These are phyloP conservation scores for Claviceps africana DNA, from an alignment of 2,329 filamentous ascomycete species.

Conservation along the genomic window DNA sequence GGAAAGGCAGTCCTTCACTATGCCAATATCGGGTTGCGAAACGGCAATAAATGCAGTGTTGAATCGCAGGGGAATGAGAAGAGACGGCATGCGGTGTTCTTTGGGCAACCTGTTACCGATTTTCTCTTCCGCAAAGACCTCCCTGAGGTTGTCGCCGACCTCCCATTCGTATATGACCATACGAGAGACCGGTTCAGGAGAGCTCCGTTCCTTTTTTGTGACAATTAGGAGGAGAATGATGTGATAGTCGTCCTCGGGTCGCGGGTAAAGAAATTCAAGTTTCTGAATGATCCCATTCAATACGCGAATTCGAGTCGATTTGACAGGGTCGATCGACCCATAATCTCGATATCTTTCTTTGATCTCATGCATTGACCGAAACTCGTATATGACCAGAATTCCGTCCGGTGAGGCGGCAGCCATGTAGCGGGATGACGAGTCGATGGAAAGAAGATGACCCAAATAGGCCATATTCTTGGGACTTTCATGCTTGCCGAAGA, in stretches of 20 bases:
- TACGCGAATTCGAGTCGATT: conserved; percentile 25
- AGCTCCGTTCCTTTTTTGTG: conserved; percentile 25
- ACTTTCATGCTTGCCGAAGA: conserved; percentile 43
- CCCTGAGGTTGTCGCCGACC: conserved; percentile 30
- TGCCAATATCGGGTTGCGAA: conserved; percentile 42
- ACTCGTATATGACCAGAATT: conserved; percentile 56
- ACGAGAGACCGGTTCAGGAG: conserved; percentile 23
- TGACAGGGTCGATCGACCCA: conserved; percentile 44
- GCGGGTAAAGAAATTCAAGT: conserved; percentile 73
- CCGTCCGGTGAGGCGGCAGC: conserved; percentile 59
- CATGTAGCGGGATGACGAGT: conserved; percentile 56
- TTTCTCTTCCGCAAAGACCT: conserved; percentile 32
- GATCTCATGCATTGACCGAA: conserved; percentile 42
- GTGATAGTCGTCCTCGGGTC: conserved; percentile 48
- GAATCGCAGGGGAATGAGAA: conserved; percentile 59
- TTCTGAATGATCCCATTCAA: conserved; percentile 67
- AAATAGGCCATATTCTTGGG: conserved; percentile 44
- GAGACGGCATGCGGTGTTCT: conserved; percentile 45
- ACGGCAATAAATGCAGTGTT: conserved; percentile 58
- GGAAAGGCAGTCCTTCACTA: conserved; percentile 40
- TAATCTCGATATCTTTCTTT: conserved; percentile 32
- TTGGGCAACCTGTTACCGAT: conserved; percentile 35
- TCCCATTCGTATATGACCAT: conserved; percentile 50
- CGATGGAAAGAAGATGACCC: conserved; percentile 57
- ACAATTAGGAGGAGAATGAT: conserved; percentile 63